phyloP scores from a whole-genome alignment of 768 basidiomycete genomes.

The Leccinum rimulosum region DNA sequence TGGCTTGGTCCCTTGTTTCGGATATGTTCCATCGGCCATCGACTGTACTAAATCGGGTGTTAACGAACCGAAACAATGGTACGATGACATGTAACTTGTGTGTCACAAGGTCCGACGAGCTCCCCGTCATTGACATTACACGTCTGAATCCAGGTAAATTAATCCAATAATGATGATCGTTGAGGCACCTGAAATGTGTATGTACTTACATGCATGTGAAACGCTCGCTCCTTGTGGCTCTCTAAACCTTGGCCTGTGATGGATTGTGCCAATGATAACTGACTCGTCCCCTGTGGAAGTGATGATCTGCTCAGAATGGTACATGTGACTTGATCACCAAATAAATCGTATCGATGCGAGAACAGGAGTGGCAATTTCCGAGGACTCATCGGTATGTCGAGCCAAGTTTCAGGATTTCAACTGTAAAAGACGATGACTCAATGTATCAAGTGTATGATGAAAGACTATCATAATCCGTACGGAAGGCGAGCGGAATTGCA shows the following conservation, averaged over 20 bases:
- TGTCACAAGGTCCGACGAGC: constrained; percentile 4
- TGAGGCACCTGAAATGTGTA: background rate
- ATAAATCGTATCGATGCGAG: background rate
- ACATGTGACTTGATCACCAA: constrained; percentile 2
- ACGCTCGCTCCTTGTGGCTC: constrained; percentile 6
- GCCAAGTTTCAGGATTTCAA: background rate
- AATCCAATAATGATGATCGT: background rate
- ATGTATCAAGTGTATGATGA: background rate
- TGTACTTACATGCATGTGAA: constrained; percentile 3
- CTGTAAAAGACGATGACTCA: background rate
- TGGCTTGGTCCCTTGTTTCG: constrained; percentile 17
- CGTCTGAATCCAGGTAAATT: background rate
- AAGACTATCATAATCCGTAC: background rate
- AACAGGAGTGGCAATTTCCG: constrained; percentile 13
- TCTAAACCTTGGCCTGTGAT: background rate
- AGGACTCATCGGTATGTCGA: constrained; percentile 6
- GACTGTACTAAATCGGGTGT: constrained; percentile 1
- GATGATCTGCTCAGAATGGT: background rate
- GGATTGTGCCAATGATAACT: background rate
- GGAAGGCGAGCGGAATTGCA: background rate
- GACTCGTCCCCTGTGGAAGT: constrained; percentile 11
- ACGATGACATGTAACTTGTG: constrained; percentile 14
- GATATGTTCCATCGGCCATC: constrained; percentile 7
- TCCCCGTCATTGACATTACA: constrained; percentile 10
- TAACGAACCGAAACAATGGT: constrained; percentile 25